Evolutionary conservation across 1,139 yeast species (phyloP).

Genomic region (Pneumocystis carinii): DNA sequence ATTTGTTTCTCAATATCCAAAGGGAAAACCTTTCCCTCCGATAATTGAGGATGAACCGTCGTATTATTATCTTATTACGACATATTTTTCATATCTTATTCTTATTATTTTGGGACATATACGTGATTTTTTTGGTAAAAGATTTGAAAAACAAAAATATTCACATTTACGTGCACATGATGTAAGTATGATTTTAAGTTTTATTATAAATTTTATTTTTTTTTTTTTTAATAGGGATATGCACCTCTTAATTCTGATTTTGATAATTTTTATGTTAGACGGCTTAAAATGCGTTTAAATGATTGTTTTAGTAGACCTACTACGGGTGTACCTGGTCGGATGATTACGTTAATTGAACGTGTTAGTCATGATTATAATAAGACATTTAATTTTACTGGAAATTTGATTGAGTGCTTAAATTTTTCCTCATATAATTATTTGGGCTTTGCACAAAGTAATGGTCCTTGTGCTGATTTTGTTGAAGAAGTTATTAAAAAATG

Average conservation of each 20-base stretch:
- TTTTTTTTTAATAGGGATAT: slow-evolving; percentile 36
- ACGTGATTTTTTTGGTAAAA: slow-evolving; percentile 72
- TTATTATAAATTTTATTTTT: neutral
- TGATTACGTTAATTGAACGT: slow-evolving; percentile 66
- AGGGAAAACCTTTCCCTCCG: slow-evolving; percentile 18
- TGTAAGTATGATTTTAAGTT: slow-evolving; percentile 9
- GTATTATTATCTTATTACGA: slow-evolving; percentile 57
- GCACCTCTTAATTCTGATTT: slow-evolving; percentile 95
- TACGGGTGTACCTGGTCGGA: slow-evolving; percentile 94
- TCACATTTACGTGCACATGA: slow-evolving; percentile 56
- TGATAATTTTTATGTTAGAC: slow-evolving; percentile 83
- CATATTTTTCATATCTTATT: slow-evolving; percentile 70
- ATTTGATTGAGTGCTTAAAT: slow-evolving; percentile 62
- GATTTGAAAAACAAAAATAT: slow-evolving; percentile 50
- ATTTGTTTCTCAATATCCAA: slow-evolving; percentile 13
- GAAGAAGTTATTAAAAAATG: slow-evolving; percentile 45
- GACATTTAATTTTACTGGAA: slow-evolving; percentile 57
- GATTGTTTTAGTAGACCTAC: slow-evolving; percentile 94
- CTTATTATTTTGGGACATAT: slow-evolving; percentile 79
- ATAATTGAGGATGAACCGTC: slow-evolving; percentile 62
- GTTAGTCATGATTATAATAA: slow-evolving; percentile 44
- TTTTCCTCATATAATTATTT: slow-evolving; percentile 83
- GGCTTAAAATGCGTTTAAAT: slow-evolving; percentile 77
- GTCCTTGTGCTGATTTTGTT: slow-evolving; percentile 76
- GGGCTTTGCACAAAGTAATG: slow-evolving; percentile 93